Base-by-base conservation (phyloP, 2,329 filamentous ascomycete genomes). In the Trichoderma lentiforme region DNA sequence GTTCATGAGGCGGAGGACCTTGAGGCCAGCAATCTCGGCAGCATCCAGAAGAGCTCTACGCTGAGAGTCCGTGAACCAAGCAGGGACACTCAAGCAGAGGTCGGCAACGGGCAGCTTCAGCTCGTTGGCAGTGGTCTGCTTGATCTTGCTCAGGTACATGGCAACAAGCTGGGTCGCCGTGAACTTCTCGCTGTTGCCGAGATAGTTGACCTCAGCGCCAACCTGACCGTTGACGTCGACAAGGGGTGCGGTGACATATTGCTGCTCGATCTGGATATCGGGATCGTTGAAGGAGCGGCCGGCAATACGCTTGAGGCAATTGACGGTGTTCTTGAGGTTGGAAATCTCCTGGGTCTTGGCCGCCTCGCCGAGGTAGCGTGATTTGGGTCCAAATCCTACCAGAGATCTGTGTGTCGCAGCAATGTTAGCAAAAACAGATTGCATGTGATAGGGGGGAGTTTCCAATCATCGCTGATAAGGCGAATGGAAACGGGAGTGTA, bases 301-400 rank as follows among this genome's bases (percentile, higher is more conserved):
- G 80, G 92, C 92, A 78, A 99, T 91, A 80, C 96, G 93, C 87
- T 97, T 97, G 79, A 99, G 89, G 76, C 90, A 95, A 82, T 90
- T 88, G 85, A 99, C 93, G 77, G 96, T 99, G 89, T 99, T 99
- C 88, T 98, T 99, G 80, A 98, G 90, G 88, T 99, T 99, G 80
- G 95, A 97, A 82, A 97, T 97, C 86, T 99, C 96, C 86, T 98
- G 95, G 77, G 95, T 98, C 90, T 98, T 98, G 77, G 96, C 96
- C 72, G 93, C 84, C 86, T 99, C 96, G 76, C 96, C 96, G 76
- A 99, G 89, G 82, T 97, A 97, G 86, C 96, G 93, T 83, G 89
- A 91, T 86, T 97, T 97, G 82, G 94, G 92, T 73, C 94, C 94
- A 84, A 99, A 99, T 79, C 94, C 95, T 79, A 99, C 96, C 76